Evolutionary conservation across 305 asterid genomes (phyloP).

Genomic region (Fraxinus baroniana): DNA sequence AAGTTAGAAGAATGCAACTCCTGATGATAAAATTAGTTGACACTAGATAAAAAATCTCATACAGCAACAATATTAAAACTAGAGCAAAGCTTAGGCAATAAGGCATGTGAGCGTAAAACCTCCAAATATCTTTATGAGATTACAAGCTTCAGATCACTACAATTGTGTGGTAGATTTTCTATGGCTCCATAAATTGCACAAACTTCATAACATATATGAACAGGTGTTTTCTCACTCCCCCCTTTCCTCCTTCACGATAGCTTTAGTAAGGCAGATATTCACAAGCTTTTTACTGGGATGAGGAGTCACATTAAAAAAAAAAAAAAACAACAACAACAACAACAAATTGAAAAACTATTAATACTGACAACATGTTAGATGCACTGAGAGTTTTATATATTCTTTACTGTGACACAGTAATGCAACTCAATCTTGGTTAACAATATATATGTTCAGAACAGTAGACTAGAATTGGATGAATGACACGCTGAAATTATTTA

Average conservation of each 20-base stretch:
- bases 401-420: neutral
- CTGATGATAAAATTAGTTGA: neutral
- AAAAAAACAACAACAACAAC: too few species aligned
- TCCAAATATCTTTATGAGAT: neutral
- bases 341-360: neutral
- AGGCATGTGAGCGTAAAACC: neutral
- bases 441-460: neutral
- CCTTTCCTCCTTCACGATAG: neutral
- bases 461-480: neutral
- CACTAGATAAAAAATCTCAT: neutral
- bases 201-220: neutral
- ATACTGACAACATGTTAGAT: neutral
- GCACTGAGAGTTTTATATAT: neutral
- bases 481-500: neutral
- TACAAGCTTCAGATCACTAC: neutral
- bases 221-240: neutral
- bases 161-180: neutral
- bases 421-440: slow-evolving; percentile 8
- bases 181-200: neutral
- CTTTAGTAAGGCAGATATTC: neutral
- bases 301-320: neutral
- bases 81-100: neutral
- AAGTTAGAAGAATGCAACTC: slow-evolving; percentile 1
- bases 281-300: neutral
- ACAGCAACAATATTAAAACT: neutral